phyloP scores from a whole-genome alignment of 805 yeast genomes.

The Lipomyces starkeyi region DNA sequence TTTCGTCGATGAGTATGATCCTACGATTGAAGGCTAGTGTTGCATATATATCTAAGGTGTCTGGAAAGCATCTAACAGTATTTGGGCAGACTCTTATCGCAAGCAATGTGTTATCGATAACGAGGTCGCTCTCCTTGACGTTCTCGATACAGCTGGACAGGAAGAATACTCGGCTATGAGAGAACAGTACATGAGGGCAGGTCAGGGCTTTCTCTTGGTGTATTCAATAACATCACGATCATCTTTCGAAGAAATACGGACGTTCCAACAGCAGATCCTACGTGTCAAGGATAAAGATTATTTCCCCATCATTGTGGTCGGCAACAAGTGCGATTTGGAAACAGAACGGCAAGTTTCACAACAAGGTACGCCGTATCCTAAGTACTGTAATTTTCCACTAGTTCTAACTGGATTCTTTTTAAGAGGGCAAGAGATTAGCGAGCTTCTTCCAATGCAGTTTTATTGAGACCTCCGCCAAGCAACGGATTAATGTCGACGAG shows the following conservation, averaged over 20 bases:
- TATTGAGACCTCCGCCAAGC: conserved; percentile 92
- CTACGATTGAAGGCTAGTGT: conserved; percentile 74
- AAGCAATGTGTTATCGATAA: conserved; percentile 86
- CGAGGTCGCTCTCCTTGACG: conserved; percentile 78
- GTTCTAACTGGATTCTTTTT: conserved; percentile 10
- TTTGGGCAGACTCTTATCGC: conserved; percentile 54
- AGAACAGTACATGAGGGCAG: conserved; percentile 76
- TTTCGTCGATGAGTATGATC: conserved; percentile 97
- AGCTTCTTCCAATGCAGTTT: conserved; percentile 67
- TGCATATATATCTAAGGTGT: conserved; percentile 46
- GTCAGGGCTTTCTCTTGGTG: conserved; percentile 80
- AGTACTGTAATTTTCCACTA: not conserved
- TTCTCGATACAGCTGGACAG: conserved; percentile 96
- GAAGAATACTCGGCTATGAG: conserved; percentile 76
- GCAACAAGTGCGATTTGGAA: conserved; percentile 78
- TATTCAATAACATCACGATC: conserved; percentile 85
- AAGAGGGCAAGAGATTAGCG: conserved; percentile 81
- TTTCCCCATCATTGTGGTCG: conserved; percentile 82
- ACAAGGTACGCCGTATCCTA: conserved; percentile 30
- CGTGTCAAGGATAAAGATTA: conserved; percentile 77
- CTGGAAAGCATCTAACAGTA: conserved; percentile 53
- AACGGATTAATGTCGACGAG: conserved; percentile 86
- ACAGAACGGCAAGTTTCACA: conserved; percentile 62
- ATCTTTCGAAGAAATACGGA: conserved; percentile 82
- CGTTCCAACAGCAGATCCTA: conserved; percentile 78